These are phyloP conservation scores for Pestalotiopsis sp. DNA, from an alignment of 2,329 filamentous ascomycete genomes.

Conservation along the genomic window DNA sequence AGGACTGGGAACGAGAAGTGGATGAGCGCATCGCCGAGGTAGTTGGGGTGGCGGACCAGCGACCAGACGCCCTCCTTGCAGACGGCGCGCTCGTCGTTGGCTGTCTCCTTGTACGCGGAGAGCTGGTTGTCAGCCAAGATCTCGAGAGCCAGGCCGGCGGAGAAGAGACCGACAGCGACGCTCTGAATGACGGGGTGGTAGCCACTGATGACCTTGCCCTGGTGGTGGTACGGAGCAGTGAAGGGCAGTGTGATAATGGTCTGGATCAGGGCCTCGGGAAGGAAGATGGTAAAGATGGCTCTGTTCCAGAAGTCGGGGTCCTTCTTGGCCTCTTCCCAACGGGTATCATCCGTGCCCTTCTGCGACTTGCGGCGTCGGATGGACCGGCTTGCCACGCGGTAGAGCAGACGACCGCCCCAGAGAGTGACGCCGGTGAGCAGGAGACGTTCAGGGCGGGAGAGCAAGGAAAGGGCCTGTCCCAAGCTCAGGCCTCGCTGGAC, in stretches of 20 bases:
- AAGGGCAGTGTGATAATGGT: constrained; percentile 60
- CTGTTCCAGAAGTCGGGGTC: constrained; percentile 60
- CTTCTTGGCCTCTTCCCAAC: constrained; percentile 55
- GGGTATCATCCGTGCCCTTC: constrained; percentile 53
- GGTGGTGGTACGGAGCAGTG: constrained; percentile 53
- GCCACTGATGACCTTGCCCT: constrained; percentile 31
- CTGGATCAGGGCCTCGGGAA: constrained; percentile 60
- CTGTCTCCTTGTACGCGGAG: constrained; percentile 45
- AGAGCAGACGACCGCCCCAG: constrained; percentile 60
- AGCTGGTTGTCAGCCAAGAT: constrained; percentile 59
- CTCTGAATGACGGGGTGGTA: constrained; percentile 39
- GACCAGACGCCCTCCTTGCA: constrained; percentile 63
- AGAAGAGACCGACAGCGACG: constrained; percentile 57
- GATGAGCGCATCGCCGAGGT: constrained; percentile 61
- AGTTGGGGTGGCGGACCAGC: constrained; percentile 65
- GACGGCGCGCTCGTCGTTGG: constrained; percentile 40
- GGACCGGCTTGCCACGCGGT: constrained; percentile 52
- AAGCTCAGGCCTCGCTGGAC: constrained; percentile 47
- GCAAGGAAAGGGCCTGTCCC: constrained; percentile 44
- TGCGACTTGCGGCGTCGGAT: constrained; percentile 35
- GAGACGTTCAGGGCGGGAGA: constrained; percentile 57
- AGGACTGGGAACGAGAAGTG: constrained; percentile 62
- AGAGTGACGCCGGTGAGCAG: constrained; percentile 58
- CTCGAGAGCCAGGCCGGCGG: constrained; percentile 58
- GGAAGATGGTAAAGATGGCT: constrained; percentile 54